Base-by-base conservation (phyloP, 2,329 filamentous ascomycete species). In the Apiospora phragmitis region DNA sequence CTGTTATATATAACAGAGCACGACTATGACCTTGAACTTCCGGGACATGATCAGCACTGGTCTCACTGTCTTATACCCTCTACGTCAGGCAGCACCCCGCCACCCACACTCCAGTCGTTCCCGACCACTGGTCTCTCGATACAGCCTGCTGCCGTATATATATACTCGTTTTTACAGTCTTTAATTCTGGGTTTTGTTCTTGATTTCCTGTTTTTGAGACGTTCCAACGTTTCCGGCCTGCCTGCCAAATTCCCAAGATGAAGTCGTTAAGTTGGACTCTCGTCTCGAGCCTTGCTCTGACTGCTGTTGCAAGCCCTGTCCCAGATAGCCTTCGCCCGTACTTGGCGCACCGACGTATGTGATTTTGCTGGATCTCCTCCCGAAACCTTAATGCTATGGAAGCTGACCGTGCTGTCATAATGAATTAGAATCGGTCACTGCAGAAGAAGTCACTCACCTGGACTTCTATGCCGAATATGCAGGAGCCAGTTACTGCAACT, bases 401-500 rank as follows among this genome's bases (percentile, higher is more conserved):
- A n/a, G 29, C 55, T 62, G 9, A 62, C 55, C 32, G 4, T 12
- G 55, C 21, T n/a, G n/a, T 38, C 1, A 62, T 7, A 29, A 21
- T n/a, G 51, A 8, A n/a, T 4, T 71, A 71, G 73, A 73, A 26
- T 55, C 71, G 4, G 75, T 83, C 67, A 79, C 80, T 8, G 45
- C 43, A 18, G 43, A 49, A 18, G 26, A 73, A 3, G 76, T 85
- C 18, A 72, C 74, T 71, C 81, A 80, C 70, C 80, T 89, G 72
- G 75, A 82, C 68, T 85, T 86, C 75, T 89, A 83, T 73, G 81
- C 83, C 41, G 83, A 90, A 77, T 88, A 88, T 73, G 79, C 87
- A 4, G 83, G 80, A 1, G 85, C 87, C 4, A 81, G 84, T 3
- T 88, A 88, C 78, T 90, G 88, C 81, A 89, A 89, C 78, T 82